phyloP scores from a whole-genome alignment of 2,329 filamentous ascomycete species.

The Plectosphaerella plurivora region DNA sequence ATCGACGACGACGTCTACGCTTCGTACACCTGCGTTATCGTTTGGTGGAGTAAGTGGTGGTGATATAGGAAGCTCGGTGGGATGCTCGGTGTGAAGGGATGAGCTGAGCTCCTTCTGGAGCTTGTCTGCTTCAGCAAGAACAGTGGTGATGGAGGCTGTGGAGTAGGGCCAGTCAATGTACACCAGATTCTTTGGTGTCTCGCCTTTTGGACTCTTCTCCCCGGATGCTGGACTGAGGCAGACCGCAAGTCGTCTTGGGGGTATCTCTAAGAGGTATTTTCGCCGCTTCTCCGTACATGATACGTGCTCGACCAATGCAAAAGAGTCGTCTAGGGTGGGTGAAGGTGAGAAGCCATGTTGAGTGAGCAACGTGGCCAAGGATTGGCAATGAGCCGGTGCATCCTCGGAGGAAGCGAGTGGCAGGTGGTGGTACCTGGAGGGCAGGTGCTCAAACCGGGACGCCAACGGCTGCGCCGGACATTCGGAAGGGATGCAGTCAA shows the following conservation, averaged over 20 bases:
- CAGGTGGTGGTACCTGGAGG: neutral
- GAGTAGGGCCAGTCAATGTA: conserved; percentile 3
- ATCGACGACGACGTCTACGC: neutral
- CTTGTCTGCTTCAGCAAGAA: conserved; percentile 2
- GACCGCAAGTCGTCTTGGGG: neutral
- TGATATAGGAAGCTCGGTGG: neutral
- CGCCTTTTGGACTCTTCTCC: neutral
- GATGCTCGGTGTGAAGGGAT: neutral
- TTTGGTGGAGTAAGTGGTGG: neutral
- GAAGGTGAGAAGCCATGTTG: neutral
- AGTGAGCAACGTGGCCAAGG: neutral
- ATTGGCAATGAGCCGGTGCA: neutral
- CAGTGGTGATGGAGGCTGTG: neutral
- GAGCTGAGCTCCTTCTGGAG: neutral
- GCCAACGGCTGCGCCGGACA: neutral
- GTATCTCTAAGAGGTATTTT: neutral
- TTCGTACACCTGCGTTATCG: neutral
- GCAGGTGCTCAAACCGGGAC: neutral
- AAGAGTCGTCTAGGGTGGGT: neutral
- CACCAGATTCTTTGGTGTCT: conserved; percentile 2
- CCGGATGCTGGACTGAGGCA: neutral
- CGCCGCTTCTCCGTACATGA: neutral
- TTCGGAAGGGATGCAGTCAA: neutral
- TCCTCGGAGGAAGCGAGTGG: neutral
- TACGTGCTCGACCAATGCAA: neutral